Evolutionary conservation across 352 stramenopile genomes (phyloP), one percentile per base, ranked within the genome.

Genomic region (Phytophthora citrophthora): DNA sequence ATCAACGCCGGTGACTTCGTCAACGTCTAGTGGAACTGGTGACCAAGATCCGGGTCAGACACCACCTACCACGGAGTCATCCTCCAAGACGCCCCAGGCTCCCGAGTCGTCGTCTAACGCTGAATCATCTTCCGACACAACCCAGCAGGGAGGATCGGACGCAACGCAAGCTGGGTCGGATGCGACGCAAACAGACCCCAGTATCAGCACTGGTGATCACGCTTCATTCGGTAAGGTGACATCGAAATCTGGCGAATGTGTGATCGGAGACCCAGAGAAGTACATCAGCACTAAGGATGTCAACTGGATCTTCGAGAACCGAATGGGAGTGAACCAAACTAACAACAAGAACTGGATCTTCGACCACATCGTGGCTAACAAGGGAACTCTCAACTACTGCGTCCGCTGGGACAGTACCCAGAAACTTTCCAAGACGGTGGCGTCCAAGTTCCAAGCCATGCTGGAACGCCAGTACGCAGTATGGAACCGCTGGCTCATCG

Each of bases 361-460:
- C n/a, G 65, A 81, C 54, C 69, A 81, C 36, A 70, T 81, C 40
- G 72, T 78, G 45, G 32, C 39, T 34, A 76, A 72, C 60, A 72
- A 81, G 29, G 73, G 69, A 55, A 70, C 71, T 12, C 61, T 78
- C 43, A 76, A 70, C 66, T 79, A 81, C 59, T 81, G 73, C 52
- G 29, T 81, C 3, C 65, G 73, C 16, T 81, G 73, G 73, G 70
- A 81, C 40, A 72, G 61, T 24, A 79, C 40, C 2, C 51, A 69
- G 11, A 74, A 74, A 39, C 61, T 81, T 9, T 56, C 69, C 6
- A 76, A 76, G 45, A 65, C 57, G 4, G 59, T 68, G 4, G 72
- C 72, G 4, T 61, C 61, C 36, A 81, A 81, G 51, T 77, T 79
- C 40, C 32, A 76, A 34, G 39, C 50, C n/a, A 74, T 78, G 65